Conservation (phyloP, 345 rosid species). For the Jatropha curcas region DNA sequence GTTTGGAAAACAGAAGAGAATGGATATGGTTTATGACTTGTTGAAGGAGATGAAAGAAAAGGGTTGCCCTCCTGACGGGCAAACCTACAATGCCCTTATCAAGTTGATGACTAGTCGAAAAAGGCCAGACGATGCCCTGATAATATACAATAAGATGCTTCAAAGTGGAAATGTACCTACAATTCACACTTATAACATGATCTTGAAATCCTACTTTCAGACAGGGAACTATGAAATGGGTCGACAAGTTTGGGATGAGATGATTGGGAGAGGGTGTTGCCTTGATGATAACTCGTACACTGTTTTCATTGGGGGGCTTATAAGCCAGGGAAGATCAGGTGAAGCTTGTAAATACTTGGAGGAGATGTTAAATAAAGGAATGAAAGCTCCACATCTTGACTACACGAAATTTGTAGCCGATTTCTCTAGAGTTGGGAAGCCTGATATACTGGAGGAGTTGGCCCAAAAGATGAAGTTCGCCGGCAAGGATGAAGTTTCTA, state of each 20-base stretch:
- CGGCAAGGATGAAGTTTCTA: constrained; percentile 68
- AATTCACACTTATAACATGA: constrained; percentile 79
- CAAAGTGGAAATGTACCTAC: constrained; percentile 60
- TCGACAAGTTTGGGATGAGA: constrained; percentile 72
- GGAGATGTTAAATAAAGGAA: constrained; percentile 88
- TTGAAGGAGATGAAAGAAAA: constrained; percentile 79
- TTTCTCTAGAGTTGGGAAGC: constrained; percentile 68
- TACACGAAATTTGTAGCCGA: constrained; percentile 77
- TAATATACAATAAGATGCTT: constrained; percentile 67
- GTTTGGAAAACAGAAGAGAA: constrained; percentile 65
- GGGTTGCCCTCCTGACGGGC: constrained; percentile 76
- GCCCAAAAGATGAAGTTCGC: constrained; percentile 70
- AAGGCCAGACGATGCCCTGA: constrained; percentile 68
- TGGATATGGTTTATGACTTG: constrained; percentile 65
- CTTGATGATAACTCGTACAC: constrained; percentile 88
- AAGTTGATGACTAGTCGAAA: constrained; percentile 65
- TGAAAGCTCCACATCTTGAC: constrained; percentile 88
- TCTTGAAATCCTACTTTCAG: constrained; percentile 78
- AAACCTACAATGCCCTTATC: constrained; percentile 76
- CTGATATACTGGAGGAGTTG: constrained; percentile 67
- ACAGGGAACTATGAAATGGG: constrained; percentile 65
- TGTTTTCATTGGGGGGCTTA: constrained; percentile 72
- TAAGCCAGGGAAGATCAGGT: constrained; percentile 63
- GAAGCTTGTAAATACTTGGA: constrained; percentile 78
- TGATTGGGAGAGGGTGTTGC: constrained; percentile 65